A percentile compares a stretch with the other conserved stretches of the same genome.
Evolutionary conservation across 495 filamentous ascomycete species (phyloP).

Genomic region (Penicillium lagena): DNA sequence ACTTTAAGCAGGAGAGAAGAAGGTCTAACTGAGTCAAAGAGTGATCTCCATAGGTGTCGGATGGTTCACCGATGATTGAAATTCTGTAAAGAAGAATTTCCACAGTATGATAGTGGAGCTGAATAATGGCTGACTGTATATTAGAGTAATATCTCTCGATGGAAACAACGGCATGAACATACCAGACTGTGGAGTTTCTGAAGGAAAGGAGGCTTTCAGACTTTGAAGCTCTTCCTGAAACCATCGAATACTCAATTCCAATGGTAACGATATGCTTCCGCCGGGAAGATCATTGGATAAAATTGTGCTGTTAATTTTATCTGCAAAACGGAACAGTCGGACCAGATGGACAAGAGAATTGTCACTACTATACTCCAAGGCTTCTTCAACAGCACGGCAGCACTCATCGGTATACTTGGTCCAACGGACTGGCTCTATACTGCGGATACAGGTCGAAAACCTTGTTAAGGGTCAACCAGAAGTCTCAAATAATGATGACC

Average conservation of each 20-base stretch:
- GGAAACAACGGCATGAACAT: background rate
- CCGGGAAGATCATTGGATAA: slow-evolving; percentile 1
- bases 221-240: slow-evolving; percentile 9
- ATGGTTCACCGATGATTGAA: slow-evolving; percentile 10
- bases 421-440: slow-evolving; percentile 22
- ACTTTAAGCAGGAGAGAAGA: slow-evolving; percentile 19
- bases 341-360: slow-evolving; percentile 20
- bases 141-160: background rate
- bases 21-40: slow-evolving; percentile 12
- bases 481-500: too few species aligned
- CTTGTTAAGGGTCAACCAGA: slow-evolving; percentile 3
- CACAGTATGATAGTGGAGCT: slow-evolving; percentile 13
- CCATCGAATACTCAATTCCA: slow-evolving; percentile 14
- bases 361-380: slow-evolving; percentile 12
- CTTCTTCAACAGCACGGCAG: slow-evolving; percentile 10
- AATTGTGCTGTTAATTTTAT: slow-evolving; percentile 5
- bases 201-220: slow-evolving; percentile 6
- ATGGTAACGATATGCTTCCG: background rate
- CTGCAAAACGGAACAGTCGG: slow-evolving; percentile 15
- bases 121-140: slow-evolving; percentile 6
- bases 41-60: slow-evolving; percentile 6
- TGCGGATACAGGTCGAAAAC: slow-evolving; percentile 21
- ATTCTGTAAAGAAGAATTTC: slow-evolving; percentile 18
- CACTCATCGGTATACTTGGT: slow-evolving; percentile 21
- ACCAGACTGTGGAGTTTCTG: slow-evolving; percentile 11